These are phyloP conservation scores for Rhynchospora tenuis DNA, from an alignment of 176 grass and related monocot species.

Conservation along the genomic window DNA sequence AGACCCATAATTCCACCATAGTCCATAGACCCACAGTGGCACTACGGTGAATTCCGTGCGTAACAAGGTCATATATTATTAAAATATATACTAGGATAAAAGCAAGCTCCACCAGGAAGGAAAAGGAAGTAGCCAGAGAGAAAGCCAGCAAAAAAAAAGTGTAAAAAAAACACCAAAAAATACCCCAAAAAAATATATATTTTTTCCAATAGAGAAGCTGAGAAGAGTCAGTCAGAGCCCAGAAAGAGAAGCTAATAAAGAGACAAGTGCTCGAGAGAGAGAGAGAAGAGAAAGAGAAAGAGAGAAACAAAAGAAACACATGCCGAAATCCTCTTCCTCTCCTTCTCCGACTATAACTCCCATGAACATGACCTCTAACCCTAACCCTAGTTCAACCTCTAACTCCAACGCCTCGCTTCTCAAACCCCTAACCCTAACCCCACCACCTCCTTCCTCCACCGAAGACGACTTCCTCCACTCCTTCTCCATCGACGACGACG, in stretches of 20 bases:
- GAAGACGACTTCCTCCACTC: conserved; percentile 23
- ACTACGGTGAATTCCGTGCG: neutral
- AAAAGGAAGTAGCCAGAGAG: neutral
- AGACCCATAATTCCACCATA: neutral
- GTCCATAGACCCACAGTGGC: too few species aligned
- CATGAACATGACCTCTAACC: conserved; percentile 57
- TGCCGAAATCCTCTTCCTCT: conserved; percentile 53
- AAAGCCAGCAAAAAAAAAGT: neutral
- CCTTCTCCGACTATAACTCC: conserved; percentile 50
- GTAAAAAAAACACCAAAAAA: neutral
- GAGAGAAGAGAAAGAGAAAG: neutral
- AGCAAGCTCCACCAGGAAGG: neutral
- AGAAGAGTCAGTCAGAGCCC: neutral
- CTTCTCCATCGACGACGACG: conserved; percentile 38
- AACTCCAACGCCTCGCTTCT: conserved; percentile 27
- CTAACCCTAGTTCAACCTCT: conserved; percentile 50
- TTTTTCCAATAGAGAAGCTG: neutral
- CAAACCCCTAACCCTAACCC: conserved; percentile 33
- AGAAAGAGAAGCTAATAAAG: neutral
- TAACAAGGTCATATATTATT: neutral
- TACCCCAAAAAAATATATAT: neutral
- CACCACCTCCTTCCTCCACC: conserved; percentile 30
- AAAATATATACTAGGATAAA: neutral
- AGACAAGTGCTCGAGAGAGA: neutral
- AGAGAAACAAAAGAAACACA: conserved; percentile 17